Conservation (phyloP, 1,139 yeast species). For the Candida albicans region DNA sequence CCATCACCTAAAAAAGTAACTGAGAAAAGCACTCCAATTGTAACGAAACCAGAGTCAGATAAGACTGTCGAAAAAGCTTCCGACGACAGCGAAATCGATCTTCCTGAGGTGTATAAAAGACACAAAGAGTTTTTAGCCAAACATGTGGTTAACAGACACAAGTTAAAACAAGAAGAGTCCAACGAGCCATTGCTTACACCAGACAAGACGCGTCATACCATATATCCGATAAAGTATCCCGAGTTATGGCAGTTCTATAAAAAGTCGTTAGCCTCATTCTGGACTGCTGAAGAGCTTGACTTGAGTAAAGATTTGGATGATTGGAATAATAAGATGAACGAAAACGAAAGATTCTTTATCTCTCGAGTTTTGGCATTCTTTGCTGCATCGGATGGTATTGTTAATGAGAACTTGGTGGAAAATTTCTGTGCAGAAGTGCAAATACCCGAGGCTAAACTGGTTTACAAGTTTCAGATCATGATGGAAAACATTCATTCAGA, state of each 20-base stretch:
- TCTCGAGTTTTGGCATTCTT: slow-evolving; percentile 93
- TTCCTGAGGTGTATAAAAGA: slow-evolving; percentile 18
- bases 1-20: too few species aligned
- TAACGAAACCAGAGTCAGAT: too few species aligned
- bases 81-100: slow-evolving; percentile 19
- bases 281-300: slow-evolving; percentile 99
- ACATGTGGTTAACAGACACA: slow-evolving; percentile 69
- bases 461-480: slow-evolving; percentile 99
- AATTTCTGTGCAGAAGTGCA: slow-evolving; percentile 97
- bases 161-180: slow-evolving; percentile 71
- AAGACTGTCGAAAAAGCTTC: too few species aligned
- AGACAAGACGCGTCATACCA: slow-evolving; percentile 86
- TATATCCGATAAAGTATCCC: slow-evolving; percentile 96
- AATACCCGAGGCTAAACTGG: slow-evolving; percentile 96
- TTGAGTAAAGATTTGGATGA: slow-evolving; percentile 86
- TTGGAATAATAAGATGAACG: slow-evolving; percentile 83
- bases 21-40: too few species aligned
- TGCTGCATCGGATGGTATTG: slow-evolving; percentile 98
- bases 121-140: slow-evolving; percentile 58
- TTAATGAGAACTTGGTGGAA: slow-evolving; percentile 94
- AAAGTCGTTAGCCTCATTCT: slow-evolving; percentile 98
- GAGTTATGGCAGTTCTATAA: slow-evolving; percentile 99
- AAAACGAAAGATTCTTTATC: slow-evolving; percentile 86
- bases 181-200: slow-evolving; percentile 88
- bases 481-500: slow-evolving; percentile 99